Evolutionary conservation across 1,284 basidiomycete species (phyloP), one percentile per base, ranked within the genome.

Genomic region (Moesziomyces aphidis): DNA sequence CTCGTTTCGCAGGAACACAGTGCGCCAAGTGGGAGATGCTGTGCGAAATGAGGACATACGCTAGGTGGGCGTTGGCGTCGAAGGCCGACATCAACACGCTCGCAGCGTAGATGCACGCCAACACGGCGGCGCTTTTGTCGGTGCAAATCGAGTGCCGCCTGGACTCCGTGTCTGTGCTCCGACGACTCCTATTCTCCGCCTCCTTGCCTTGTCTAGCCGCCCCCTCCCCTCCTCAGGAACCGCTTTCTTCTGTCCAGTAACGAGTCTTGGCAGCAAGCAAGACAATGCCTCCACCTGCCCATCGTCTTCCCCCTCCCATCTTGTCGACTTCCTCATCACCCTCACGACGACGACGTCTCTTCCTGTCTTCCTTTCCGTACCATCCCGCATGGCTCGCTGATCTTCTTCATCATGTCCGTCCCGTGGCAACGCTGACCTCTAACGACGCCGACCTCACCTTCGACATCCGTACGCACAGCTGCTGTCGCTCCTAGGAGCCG

Each of bases 171-270:
- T 42, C 39, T 19, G 15, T 19, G 39, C 17, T 42, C 39, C 39
- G 39, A 42, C 24, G 44, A 52, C 65, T 68, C 65, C 65, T 68
- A 68, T 68, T 58, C 59, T 55, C 55, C 51, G 54, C 45, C 42
- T 26, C 39, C n/a, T 42, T 42, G 39, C 39, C 19, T 42, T 6
- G 39, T 17, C 39, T 42, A 19, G 39, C 17, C 15, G 15, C 39
- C 39, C 10, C 31, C 31, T 34, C 31, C 31, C 31, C 31, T 34
- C 31, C 31, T 34, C 11, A 34, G 31, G 31, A 34, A 34, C 31
- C 31, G 13, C 31, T 34, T 34, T 13, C 31, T 34, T 34, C 31
- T 1, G 31, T 4, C 11, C 31, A 34, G 31, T 11, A 8, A 17
- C 6, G 17, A 15, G 19, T 42, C 39, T 42, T 42, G 39, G 39